Percentiles rank a stretch among this genome's conserved stretches.
Conservation (phyloP, 2,329 filamentous ascomycete species). For the Xylariaceae sp. region DNA sequence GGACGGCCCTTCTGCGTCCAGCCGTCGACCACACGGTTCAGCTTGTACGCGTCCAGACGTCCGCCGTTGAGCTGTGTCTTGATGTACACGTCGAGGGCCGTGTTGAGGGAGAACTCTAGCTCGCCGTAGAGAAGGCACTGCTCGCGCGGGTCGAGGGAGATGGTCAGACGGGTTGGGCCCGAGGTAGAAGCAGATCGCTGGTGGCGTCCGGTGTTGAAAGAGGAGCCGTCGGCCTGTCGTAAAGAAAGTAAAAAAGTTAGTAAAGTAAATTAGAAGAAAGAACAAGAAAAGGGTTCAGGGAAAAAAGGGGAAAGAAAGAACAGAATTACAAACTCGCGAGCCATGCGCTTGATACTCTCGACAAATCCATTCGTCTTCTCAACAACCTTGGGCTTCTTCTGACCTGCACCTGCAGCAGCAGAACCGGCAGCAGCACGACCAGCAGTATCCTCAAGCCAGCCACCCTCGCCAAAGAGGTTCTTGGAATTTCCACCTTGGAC, state of each 20-base stretch:
- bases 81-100: conserved; percentile 48
- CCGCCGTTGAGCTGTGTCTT: conserved; percentile 48
- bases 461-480: conserved; percentile 49
- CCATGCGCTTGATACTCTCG: conserved; percentile 38
- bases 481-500: conserved; percentile 37
- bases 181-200: conserved; percentile 4
- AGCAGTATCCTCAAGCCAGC: conserved; percentile 47
- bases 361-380: conserved; percentile 24
- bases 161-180: conserved; percentile 24
- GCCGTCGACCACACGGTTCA: conserved; percentile 45
- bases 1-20: conserved; percentile 51
- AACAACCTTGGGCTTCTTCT: conserved; percentile 10
- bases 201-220: conserved; percentile 11
- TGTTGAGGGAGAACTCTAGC: conserved; percentile 50
- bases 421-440: no score
- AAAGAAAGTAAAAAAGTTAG: no score
- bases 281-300: no score
- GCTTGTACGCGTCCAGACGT: conserved; percentile 46
- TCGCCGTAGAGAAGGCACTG: conserved; percentile 56
- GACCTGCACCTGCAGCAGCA: no score
- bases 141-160: conserved; percentile 51
- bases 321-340: conserved; percentile 46
- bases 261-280: conserved; percentile 4
- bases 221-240: conserved; percentile 9
- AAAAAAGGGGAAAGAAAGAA: not conserved